Base-by-base conservation (phyloP, 2,329 filamentous ascomycete genomes). In the Neoarthrinium moseri region DNA sequence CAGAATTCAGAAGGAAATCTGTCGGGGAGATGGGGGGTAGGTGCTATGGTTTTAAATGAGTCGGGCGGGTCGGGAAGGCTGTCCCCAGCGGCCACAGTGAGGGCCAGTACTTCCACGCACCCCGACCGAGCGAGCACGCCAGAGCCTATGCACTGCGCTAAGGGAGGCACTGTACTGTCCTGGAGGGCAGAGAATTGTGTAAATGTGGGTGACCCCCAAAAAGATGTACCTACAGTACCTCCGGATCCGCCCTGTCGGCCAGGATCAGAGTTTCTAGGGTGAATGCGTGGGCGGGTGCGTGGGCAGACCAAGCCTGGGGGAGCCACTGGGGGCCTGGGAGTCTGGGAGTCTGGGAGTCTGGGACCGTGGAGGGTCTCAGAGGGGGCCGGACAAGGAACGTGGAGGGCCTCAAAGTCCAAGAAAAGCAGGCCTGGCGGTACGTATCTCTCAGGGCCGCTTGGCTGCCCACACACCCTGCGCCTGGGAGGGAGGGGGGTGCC, bases 31-130 rank as follows among this genome's bases (percentile, higher is more conserved):
- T 55, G 53, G 52, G 59, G 57, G 61, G 59, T 61, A 56, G 56
- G 54, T 59, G 56, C 53, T 60, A 55, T 59, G 60, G 53, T 60
- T 64, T 61, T 64, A 65, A 64, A 64, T 61, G 59, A 60, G 53
- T 56, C 53, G 53, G 55, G 54, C 56, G 53, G 53, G 56, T 58
- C 56, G 56, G 54, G 49, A 56, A 55, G 51, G 32, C 45, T 51
- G 46, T 43, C 47, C 46, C 52, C 53, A 55, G 53, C 46, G 47
- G 33, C 33, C 32, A 21, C 20, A 10, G 23, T 17, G 22, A 15
- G 23, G 23, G 30, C 34, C 35, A 27, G 21, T 35, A 42, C 27
- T 22, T 26, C 44, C 27, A 32, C 36, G 15, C 23, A 12, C 35
- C 18, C 29, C 23, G 36, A 35, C 22, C 15, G 45, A 43, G 20